phyloP scores from a whole-genome alignment of 2,329 filamentous ascomycete genomes.

The Alternaria solani region DNA sequence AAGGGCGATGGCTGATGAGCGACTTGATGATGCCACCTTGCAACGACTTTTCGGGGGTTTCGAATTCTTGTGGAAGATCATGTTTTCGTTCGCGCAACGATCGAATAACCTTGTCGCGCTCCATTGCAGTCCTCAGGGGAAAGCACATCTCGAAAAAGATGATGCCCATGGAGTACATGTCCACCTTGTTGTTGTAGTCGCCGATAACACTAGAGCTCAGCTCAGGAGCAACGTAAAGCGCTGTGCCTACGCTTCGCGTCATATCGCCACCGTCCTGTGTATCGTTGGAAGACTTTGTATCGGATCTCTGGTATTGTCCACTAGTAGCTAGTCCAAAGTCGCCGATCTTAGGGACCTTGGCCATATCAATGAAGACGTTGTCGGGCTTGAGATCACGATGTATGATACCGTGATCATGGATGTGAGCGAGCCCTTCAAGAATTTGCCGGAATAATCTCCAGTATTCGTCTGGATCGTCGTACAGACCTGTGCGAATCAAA shows the following conservation, averaged over 20 bases:
- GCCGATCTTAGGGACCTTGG: conserved; percentile 92
- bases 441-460: conserved; percentile 94
- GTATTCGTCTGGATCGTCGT: conserved; percentile 76
- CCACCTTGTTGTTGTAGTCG: conserved; percentile 90
- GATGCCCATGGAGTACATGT: conserved; percentile 97
- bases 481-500: conserved; percentile 78
- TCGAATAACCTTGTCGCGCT: conserved; percentile 71
- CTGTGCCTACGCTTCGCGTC: conserved; percentile 76
- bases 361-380: conserved; percentile 93
- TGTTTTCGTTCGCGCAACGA: conserved; percentile 73
- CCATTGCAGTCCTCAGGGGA: conserved; percentile 68
- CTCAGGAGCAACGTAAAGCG: conserved; percentile 93
- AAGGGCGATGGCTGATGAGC: conserved; percentile 82
- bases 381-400: conserved; percentile 97
- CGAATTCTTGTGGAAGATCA: conserved; percentile 76
- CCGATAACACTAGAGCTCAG: conserved; percentile 77
- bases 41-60: conserved; percentile 69
- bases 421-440: conserved; percentile 86
- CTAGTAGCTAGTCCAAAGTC: conserved; percentile 96
- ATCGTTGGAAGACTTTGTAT: conserved; percentile 56
- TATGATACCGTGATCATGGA: conserved; percentile 89
- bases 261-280: conserved; percentile 64
- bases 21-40: conserved; percentile 82
- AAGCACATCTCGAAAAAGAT: conserved; percentile 99
- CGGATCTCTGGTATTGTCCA: conserved; percentile 72